Evolutionary conservation across 352 stramenopile genomes (phyloP), one percentile per base, ranked within the genome.

Genomic region (Pythium rhizo-oryzae): DNA sequence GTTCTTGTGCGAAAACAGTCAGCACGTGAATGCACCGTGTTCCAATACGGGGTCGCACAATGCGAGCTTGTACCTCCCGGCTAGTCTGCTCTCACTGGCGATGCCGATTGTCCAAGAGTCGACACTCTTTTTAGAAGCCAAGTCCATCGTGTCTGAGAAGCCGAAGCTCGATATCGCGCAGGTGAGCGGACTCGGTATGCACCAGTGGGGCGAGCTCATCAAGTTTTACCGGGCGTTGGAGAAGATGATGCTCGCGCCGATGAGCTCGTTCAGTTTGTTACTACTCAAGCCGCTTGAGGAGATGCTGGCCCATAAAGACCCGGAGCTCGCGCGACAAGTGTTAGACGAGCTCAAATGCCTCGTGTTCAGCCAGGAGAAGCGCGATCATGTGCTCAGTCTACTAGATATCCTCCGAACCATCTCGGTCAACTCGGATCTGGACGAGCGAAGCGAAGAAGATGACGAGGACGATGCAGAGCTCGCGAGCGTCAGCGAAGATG

Each of bases 41-140:
- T 70, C 50, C 30, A 62, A 56, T 11, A 74, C 62, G 0, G 70
- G 73, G 0, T 54, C 57, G 9, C 61, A 74, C 43, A 77, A 81
- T 59, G 67, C 56, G 6, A 70, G 70, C 1, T 21, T 77, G 4
- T 67, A 59, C 8, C 75, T 89, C 0, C 69, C 84, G 1, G 66
- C 68, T 4, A 89, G 80, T 11, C 62, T 90, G 47, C 64, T 92
- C 19, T 70, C 80, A 12, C 70, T 92, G 1, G 76, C 84, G 43
- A 79, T 85, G 72, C 81, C 84, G 7, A 69, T 92, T 0, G 80
- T 90, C 1, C 79, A 87, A 62, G 84, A 92, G 65, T 81, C 84
- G 6, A 90, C 77, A 52, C 52, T 92, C 3, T 87, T 92, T 28
- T 59, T 90, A 0, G 77, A 89, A 47, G 75, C 84, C 23, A 84